Evolutionary conservation across 257 asterid species (phyloP), one percentile per base, ranked within the genome.

Genomic region (Craterostigma plantagineum): DNA sequence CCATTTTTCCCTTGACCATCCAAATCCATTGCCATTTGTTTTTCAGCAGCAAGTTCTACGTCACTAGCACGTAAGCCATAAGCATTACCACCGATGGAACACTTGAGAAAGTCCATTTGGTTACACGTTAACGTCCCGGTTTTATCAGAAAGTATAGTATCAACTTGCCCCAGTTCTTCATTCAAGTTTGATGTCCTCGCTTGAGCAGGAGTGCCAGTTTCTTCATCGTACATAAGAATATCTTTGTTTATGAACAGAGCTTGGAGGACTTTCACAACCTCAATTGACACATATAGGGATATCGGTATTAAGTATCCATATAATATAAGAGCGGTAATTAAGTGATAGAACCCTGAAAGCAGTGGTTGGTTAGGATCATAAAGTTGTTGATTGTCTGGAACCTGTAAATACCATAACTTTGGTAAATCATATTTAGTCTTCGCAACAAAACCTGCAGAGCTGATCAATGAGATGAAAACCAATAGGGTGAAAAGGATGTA

Each of bases 61-160:
- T 83, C 94, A 66, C 99, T 77, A 46, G 92, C 73, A n/a, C 70
- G 67, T 57, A 65, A 66, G n/a, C 99, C 99, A 50, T 83, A 90
- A 41, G 91, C 56, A 18, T 53, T 54, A 46, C 99, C 99, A 43
- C 84, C 99, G 59, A 90, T 83, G 48, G 99, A 90, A 70, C 99
- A 83, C 57, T 90, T 90, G 35, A 90, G 85, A 57, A 90, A 90
- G 57, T 90, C 99, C 96, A 90, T 90, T 58, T 90, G 99, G 69
- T 90, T 90, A 68, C 99, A 83, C 7, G 99, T 90, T 66, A 90
- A 75, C 16, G 99, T 90, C 50, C 99, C 99, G 3, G 99, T 90
- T 79, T 90, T 90, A 60, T 90, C 99, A 4, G 99, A 83, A 40
- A 90, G 92, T 46, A 90, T 77, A 1, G 99, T 90, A 42, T 90